A percentile compares a stretch with the other conserved stretches of the same genome.
Conservation (phyloP, 257 asterid genomes). For the Eustoma russellianum region DNA sequence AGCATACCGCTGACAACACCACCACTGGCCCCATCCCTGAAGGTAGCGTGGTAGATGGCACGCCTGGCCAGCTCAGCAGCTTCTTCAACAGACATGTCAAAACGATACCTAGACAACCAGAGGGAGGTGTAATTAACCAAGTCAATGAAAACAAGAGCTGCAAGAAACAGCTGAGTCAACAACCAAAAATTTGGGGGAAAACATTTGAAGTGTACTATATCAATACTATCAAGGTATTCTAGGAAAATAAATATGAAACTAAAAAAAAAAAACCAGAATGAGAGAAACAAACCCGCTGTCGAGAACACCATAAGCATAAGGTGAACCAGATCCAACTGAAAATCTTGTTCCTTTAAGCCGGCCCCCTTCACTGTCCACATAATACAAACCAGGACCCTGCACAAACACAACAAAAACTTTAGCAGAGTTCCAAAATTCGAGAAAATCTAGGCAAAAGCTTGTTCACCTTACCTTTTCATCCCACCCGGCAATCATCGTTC, state of each 20-base stretch:
- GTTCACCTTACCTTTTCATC: constrained; percentile 68
- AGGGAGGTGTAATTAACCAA: too few species aligned
- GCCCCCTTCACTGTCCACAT: constrained; percentile 96
- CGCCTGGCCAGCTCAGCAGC: constrained; percentile 28
- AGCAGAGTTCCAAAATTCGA: not conserved
- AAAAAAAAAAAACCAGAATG: constrained; percentile 2
- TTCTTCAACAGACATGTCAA: constrained; percentile 21
- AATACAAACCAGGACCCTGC: constrained; percentile 92
- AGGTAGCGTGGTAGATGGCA: constrained; percentile 24
- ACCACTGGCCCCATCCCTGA: constrained; percentile 26
- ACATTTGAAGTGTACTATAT: too few species aligned
- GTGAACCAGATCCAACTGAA: constrained; percentile 98
- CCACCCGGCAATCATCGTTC: constrained; percentile 99
- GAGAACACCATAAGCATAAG: constrained; percentile 90
- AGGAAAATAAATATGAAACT: too few species aligned
- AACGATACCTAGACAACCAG: constrained; percentile 9
- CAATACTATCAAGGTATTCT: too few species aligned
- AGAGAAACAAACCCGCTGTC: constrained; percentile 65
- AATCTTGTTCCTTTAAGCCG: constrained; percentile 85
- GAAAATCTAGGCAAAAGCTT: not conserved
- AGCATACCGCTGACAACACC: constrained; percentile 24
- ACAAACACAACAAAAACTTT: constrained; percentile 11
- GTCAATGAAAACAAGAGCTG: too few species aligned
- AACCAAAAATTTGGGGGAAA: too few species aligned
- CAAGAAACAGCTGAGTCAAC: too few species aligned